Base-by-base conservation (phyloP, 331 rosid species). In the Spiraea crenata region DNA sequence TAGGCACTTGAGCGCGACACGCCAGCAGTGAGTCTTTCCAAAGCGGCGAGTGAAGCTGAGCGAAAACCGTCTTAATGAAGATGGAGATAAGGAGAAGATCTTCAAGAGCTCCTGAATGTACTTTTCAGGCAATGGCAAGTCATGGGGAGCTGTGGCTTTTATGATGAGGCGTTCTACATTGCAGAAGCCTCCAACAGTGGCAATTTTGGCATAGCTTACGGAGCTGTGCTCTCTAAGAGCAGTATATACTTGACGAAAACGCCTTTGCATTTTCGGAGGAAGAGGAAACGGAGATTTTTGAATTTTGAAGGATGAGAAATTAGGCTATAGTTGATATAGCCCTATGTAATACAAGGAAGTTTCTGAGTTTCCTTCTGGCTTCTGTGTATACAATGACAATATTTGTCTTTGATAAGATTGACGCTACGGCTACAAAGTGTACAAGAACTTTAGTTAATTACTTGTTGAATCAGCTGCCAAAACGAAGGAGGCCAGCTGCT, bases 1-100 rank as follows among this genome's bases (percentile, higher is more conserved):
- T 2, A 93, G 80, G 45, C 97, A 93, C 66, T 90, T 90, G 73
- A 93, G 88, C 1, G 96, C 96, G 16, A 93, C 96, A 1, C 90
- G 77, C 93, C 97, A 93, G 73, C 84, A 77, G 0, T 71, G 77
- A 3, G 97, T 90, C 34, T 79, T 82, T 40, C 82, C 78, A 2
- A 90, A 88, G 17, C 97, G 83, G 16, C 88, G 92, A 46, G 87
- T 74, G 78, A 93, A 84, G 81, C 86, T 65, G 25, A 85, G 74
- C 4, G 89, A 81, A 10, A 93, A 93, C 6, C 82, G 69, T 69
- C 74, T 79, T 11, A 76, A 77, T 0, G 86, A 81, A 15, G 90
- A 9, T 2, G 86, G 90, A 38, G 98, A 93, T 8, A 78, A 5
- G 63, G 90, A 67, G 68, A 93, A 87, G 69, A 93, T 74, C n/a